These are phyloP conservation scores for Lipomyces anomalus DNA, from an alignment of 805 yeast genomes.

Conservation along the genomic window DNA sequence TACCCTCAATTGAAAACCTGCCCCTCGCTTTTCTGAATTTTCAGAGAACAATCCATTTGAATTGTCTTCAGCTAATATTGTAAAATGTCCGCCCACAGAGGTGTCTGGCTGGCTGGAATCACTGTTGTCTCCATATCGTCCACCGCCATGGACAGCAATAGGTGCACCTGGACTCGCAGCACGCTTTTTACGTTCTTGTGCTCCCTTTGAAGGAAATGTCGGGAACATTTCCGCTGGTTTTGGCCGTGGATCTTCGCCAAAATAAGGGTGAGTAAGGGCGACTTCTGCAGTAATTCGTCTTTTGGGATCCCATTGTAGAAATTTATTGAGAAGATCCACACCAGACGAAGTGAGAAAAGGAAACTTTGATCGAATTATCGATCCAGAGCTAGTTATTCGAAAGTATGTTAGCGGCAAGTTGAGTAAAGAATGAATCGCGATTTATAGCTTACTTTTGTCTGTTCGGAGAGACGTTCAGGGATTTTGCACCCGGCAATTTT, in stretches of 20 bases:
- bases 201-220: slow-evolving; percentile 27
- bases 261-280: slow-evolving; percentile 42
- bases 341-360: slow-evolving; percentile 23
- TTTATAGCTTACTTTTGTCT: slow-evolving; percentile 37
- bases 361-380: slow-evolving; percentile 9
- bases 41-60: slow-evolving; percentile 11
- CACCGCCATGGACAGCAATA: slow-evolving; percentile 9
- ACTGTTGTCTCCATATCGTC: neutral
- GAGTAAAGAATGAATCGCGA: neutral
- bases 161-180: slow-evolving; percentile 16
- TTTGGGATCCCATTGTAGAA: slow-evolving; percentile 42
- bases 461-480: slow-evolving; percentile 29
- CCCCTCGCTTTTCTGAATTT: slow-evolving; percentile 6
- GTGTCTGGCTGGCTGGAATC: neutral
- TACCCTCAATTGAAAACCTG: slow-evolving; percentile 18
- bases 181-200: neutral
- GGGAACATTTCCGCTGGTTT: slow-evolving; percentile 28
- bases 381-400: neutral
- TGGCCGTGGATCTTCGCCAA: slow-evolving; percentile 41
- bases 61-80: neutral
- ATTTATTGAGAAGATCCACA: slow-evolving; percentile 35
- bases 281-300: slow-evolving; percentile 42
- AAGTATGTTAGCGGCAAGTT: neutral
- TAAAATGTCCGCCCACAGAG: neutral
- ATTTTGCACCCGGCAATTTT: slow-evolving; percentile 34